These are phyloP conservation scores for Lactifluus piperatus DNA, from an alignment of 768 basidiomycete genomes.

Conservation along the genomic window DNA sequence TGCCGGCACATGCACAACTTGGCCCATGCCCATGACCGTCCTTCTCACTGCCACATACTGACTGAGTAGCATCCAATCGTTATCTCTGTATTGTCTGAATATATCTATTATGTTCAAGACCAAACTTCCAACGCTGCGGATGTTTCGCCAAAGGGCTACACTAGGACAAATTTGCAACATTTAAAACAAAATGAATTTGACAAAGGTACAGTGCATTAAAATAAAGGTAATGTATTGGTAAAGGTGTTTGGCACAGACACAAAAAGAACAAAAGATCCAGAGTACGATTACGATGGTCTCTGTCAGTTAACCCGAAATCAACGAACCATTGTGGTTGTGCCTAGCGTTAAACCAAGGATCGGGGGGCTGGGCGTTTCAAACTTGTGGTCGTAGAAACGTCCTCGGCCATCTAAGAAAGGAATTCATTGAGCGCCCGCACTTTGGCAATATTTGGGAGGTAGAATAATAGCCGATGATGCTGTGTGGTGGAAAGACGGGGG, in stretches of 20 bases:
- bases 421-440: not conserved
- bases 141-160: too few relatives aligned
- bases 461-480: not conserved
- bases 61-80: too few relatives aligned
- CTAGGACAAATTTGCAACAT: not conserved
- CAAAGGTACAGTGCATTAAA: not conserved
- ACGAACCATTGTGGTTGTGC: constrained; percentile 8
- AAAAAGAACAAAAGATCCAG: constrained; percentile 16
- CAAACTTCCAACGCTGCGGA: too few relatives aligned
- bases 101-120: too few relatives aligned
- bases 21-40: too few relatives aligned
- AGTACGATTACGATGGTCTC: not conserved
- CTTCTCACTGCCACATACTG: too few relatives aligned
- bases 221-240: not conserved
- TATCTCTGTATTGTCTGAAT: too few relatives aligned
- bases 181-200: not conserved
- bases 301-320: too few relatives aligned
- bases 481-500: too few relatives aligned
- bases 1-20: not conserved
- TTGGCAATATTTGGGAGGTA: too few relatives aligned
- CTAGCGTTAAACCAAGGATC: not conserved
- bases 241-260: not conserved
- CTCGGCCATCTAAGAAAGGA: not conserved
- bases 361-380: not conserved
- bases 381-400: not conserved